Evolutionary conservation across 2,329 filamentous ascomycete species (phyloP).

Genomic region (Penicillium sp.): DNA sequence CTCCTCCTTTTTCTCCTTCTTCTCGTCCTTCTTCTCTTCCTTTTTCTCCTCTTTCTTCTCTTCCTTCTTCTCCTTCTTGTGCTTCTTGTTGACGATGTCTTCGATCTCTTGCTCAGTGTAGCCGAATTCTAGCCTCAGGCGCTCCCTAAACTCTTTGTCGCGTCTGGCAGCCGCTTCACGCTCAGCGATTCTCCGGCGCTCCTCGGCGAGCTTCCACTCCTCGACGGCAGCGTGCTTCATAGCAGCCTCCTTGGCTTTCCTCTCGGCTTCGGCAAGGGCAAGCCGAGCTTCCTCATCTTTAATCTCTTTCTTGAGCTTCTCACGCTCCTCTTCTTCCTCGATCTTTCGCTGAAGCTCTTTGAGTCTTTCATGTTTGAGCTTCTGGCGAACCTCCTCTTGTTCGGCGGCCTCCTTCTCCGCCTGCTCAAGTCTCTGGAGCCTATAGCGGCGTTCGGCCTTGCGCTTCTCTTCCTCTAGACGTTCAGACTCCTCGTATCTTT

Average conservation of each 20-base stretch:
- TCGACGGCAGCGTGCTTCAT: constrained; percentile 49
- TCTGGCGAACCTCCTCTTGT: constrained; percentile 38
- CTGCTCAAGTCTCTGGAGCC: constrained; percentile 10
- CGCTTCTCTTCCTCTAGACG: constrained; percentile 39
- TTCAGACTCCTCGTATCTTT: constrained; percentile 47
- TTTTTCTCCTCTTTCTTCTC: constrained; percentile 37
- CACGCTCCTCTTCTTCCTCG: constrained; percentile 53
- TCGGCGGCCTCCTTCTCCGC: constrained; percentile 32
- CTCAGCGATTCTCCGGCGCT: constrained; percentile 32
- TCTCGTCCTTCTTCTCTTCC: constrained; percentile 42
- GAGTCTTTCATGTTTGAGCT: constrained; percentile 36
- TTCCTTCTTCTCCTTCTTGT: constrained; percentile 36
- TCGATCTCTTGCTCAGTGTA: constrained; percentile 50
- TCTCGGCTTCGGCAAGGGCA: constrained; percentile 40
- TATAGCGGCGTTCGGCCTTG: constrained; percentile 12
- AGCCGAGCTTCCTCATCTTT: constrained; percentile 52
- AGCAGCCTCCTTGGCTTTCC: constrained; percentile 34
- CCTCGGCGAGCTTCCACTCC: constrained; percentile 42
- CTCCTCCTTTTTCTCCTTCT: constrained; percentile 38
- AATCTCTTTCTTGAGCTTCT: constrained; percentile 42
- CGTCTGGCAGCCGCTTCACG: constrained; percentile 39
- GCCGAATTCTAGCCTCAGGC: constrained; percentile 45
- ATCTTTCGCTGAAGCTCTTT: constrained; percentile 39
- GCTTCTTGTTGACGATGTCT: constrained; percentile 45
- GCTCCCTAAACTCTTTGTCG: constrained; percentile 41